Base-by-base conservation (phyloP, 257 asterid genomes). In the Ocimum tenuiflorum region DNA sequence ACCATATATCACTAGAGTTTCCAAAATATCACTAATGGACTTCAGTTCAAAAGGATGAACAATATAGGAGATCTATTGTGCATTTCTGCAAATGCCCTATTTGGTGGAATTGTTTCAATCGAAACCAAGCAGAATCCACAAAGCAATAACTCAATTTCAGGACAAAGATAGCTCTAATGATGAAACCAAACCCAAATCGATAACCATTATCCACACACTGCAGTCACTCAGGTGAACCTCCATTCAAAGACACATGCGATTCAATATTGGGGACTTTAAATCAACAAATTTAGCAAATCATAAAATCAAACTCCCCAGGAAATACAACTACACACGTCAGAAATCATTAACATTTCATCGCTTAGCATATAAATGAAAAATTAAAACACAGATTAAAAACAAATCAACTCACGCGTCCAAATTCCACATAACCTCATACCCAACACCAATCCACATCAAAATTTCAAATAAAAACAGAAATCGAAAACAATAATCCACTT, bases 121-220 rank as follows among this genome's bases (percentile, higher is more conserved):
- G 54, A 54, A 29, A 53, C 54, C 64, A 63, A 39, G 38, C 15
- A 63, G 49, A 36, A 60, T 53, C 38, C 71, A 76, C 39, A 55
- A 51, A 56, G 19, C 63, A 62, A 50, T 17, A 19, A 53, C 57
- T 24, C 47, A 20, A 51, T 27, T 41, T 68, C 52, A 38, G 24
- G 71, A 15, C 14, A 54, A 56, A 17, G 31, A 59, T n/a, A 71
- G 14, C 48, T 29, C 24, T 42, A 24, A 13, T 39, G 15, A 57
- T 46, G 49, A 56, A 27, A 41, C 5, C 8, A 51, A 20, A 64
- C 15, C n/a, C 31, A 56, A 42, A 54, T 36, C 60, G 38, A 60
- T n/a, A 29, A 57, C 18, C 24, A 15, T 23, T 35, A 57, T 59
- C 73, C 41, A 45, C 24, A 29, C 45, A 69, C 27, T 15, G 3